These are phyloP conservation scores for Diutina pseudorugosa DNA, from an alignment of 1,139 yeast genomes.

Conservation along the genomic window DNA sequence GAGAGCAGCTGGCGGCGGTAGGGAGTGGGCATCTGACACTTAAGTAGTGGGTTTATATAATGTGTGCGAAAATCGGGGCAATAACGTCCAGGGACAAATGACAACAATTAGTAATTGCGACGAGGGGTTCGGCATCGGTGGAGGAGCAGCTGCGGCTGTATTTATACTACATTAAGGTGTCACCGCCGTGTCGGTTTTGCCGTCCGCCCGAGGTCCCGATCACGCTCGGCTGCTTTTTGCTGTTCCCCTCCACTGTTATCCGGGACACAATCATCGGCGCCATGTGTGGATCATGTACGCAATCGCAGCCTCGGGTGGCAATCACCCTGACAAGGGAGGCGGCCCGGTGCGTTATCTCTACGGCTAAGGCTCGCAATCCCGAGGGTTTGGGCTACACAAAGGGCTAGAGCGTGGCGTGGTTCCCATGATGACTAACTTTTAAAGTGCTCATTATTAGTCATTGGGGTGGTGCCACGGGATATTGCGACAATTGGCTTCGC, in stretches of 20 bases:
- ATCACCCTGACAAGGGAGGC: not conserved
- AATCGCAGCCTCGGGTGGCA: not conserved
- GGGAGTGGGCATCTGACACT: not conserved
- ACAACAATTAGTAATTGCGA: not conserved
- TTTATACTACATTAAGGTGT: too few relatives aligned
- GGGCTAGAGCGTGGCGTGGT: too few relatives aligned
- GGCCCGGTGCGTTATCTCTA: not conserved
- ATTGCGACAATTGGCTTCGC: not conserved
- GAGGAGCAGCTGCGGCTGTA: not conserved
- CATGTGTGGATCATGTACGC: not conserved
- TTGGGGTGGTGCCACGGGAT: too few relatives aligned
- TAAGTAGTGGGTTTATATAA: not conserved
- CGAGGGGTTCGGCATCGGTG: too few relatives aligned
- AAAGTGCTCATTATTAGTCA: too few relatives aligned
- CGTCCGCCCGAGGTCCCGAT: not conserved
- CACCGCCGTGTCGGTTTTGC: not conserved
- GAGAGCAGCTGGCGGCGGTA: constrained; percentile 2
- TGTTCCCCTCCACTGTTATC: not conserved
- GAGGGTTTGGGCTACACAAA: too few relatives aligned
- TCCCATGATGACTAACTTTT: too few relatives aligned
- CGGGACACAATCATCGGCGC: not conserved
- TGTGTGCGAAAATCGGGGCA: not conserved
- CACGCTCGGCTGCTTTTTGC: too few relatives aligned
- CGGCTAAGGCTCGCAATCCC: not conserved
- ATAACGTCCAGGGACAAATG: not conserved